phyloP scores from a whole-genome alignment of 2,329 filamentous ascomycete species.

The Trichoderma sp. region DNA sequence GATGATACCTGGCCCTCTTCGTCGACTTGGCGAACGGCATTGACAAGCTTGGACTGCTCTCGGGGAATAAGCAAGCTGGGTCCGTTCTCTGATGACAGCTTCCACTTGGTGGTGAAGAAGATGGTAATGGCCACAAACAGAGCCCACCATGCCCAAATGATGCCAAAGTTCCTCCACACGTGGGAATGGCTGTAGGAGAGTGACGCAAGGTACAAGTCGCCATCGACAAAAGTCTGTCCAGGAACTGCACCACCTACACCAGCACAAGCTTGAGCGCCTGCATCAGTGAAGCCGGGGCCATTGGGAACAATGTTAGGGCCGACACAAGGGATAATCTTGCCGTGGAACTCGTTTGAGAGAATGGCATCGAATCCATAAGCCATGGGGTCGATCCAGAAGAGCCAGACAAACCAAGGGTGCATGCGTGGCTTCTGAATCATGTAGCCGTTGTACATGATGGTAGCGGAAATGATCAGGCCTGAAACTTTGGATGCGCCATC shows the following conservation, averaged over 20 bases:
- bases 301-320: constrained; percentile 53
- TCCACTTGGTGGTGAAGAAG: constrained; percentile 59
- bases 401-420: constrained; percentile 65
- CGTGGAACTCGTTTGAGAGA: constrained; percentile 70
- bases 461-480: constrained; percentile 51
- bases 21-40: constrained; percentile 41
- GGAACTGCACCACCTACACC: constrained; percentile 57
- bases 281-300: constrained; percentile 50
- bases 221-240: constrained; percentile 53
- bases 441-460: constrained; percentile 65
- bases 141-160: constrained; percentile 64
- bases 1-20: constrained; percentile 48
- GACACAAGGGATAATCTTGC: constrained; percentile 52
- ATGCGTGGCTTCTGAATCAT: constrained; percentile 63
- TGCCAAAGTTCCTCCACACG: constrained; percentile 63
- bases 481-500: constrained; percentile 61
- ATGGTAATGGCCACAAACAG: constrained; percentile 62
- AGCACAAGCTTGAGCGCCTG: constrained; percentile 53
- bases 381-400: constrained; percentile 67
- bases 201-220: constrained; percentile 59
- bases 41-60: constrained; percentile 51
- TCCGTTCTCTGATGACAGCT: constrained; percentile 52
- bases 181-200: constrained; percentile 56
- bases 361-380: constrained; percentile 70
- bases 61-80: constrained; percentile 62